phyloP scores from a whole-genome alignment of 1,139 yeast species.

The Candida buenavistaensis region DNA sequence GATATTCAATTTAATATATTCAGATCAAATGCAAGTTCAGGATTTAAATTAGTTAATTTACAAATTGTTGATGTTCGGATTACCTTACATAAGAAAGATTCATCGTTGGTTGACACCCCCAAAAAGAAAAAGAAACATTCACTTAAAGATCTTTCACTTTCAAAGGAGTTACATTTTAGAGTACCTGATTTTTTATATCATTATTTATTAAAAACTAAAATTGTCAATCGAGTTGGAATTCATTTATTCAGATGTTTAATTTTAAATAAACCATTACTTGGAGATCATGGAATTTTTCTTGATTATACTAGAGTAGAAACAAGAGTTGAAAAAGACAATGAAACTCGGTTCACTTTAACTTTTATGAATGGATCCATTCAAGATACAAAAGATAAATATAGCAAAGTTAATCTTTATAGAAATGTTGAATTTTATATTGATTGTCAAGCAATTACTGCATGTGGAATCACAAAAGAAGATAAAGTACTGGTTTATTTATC shows the following conservation, averaged over 20 bases:
- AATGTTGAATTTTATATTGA: slow-evolving; percentile 30
- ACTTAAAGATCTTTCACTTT: slow-evolving; percentile 9
- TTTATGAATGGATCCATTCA: slow-evolving; percentile 33
- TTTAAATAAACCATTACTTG: slow-evolving; percentile 18
- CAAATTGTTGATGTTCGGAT: slow-evolving; percentile 30
- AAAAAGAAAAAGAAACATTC: slow-evolving; percentile 1
- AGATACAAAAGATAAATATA: slow-evolving; percentile 17
- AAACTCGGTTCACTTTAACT: slow-evolving; percentile 23
- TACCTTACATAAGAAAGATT: slow-evolving; percentile 5
- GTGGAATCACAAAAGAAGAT: slow-evolving; percentile 16
- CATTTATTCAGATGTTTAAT: slow-evolving; percentile 28
- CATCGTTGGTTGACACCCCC: neutral
- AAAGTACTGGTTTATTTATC: slow-evolving; percentile 15
- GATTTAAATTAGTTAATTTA: slow-evolving; percentile 32
- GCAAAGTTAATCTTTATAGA: slow-evolving; percentile 23
- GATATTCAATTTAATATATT: slow-evolving; percentile 28
- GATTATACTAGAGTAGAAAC: slow-evolving; percentile 36
- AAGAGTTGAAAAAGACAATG: slow-evolving; percentile 19
- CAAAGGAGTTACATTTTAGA: slow-evolving; percentile 10
- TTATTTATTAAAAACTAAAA: slow-evolving; percentile 17
- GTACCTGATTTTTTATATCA: slow-evolving; percentile 17
- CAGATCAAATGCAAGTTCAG: slow-evolving; percentile 23
- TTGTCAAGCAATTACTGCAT: slow-evolving; percentile 26
- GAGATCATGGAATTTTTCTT: slow-evolving; percentile 20
- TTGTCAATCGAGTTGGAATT: slow-evolving; percentile 34